Percentiles rank a stretch among this genome's conserved stretches.
Evolutionary conservation across 2,329 filamentous ascomycete genomes (phyloP).

Genomic region (Colletotrichum spaethianum): DNA sequence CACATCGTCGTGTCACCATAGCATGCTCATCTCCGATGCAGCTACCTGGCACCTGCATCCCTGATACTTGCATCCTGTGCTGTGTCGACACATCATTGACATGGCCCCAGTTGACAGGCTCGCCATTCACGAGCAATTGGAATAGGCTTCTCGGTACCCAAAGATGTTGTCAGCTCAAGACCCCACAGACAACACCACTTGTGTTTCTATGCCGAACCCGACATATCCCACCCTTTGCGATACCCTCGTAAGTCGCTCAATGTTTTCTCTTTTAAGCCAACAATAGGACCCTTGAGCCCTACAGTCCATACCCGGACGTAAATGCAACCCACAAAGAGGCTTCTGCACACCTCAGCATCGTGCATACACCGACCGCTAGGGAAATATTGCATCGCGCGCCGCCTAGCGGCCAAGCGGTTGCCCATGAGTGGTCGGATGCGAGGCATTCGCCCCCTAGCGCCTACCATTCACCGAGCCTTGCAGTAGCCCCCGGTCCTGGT

Average conservation of each 20-base stretch:
- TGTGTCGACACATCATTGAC: background rate
- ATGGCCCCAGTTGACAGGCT: background rate
- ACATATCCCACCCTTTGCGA: conserved; percentile 8
- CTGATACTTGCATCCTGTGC: background rate
- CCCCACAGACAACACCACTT: conserved; percentile 16
- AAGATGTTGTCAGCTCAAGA: conserved; percentile 12
- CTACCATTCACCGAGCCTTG: conserved; percentile 33
- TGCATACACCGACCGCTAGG: conserved; percentile 15
- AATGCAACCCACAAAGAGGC: conserved; percentile 25
- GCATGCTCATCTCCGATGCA: background rate
- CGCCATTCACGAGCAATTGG: background rate
- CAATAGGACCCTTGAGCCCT: conserved; percentile 10
- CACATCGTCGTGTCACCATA: background rate
- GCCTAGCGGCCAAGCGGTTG: background rate
- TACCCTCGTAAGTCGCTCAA: background rate
- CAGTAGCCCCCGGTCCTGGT: conserved; percentile 27
- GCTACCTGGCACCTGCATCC: conserved; percentile 7
- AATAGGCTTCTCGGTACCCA: background rate
- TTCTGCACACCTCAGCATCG: conserved; percentile 17
- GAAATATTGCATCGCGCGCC: conserved; percentile 30
- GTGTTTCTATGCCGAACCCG: conserved; percentile 22
- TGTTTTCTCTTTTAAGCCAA: background rate
- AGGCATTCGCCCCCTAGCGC: conserved; percentile 32
- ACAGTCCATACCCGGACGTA: conserved; percentile 1
- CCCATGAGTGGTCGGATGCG: conserved; percentile 24